These are phyloP conservation scores for Picea glauca DNA, from an alignment of 75 land plant species.

Conservation along the genomic window DNA sequence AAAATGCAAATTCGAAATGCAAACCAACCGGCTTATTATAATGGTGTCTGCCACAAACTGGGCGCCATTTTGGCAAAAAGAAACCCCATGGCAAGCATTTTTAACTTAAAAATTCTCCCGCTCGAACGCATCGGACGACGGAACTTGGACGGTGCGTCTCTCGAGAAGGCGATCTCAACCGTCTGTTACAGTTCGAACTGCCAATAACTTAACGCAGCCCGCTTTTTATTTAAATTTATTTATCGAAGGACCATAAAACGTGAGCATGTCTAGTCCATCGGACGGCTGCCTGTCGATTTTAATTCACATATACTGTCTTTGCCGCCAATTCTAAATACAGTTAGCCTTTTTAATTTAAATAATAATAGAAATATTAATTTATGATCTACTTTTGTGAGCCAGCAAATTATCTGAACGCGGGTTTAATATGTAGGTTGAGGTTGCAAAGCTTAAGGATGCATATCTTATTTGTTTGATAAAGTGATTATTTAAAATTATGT, in stretches of 20 bases:
- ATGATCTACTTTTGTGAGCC: no score
- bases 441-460: no score
- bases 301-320: neutral
- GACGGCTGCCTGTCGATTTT: neutral
- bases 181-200: neutral
- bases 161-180: neutral
- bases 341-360: no score
- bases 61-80: constrained; percentile 1
- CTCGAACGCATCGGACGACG: neutral
- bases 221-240: neutral
- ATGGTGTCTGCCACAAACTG: neutral
- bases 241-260: neutral
- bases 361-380: no score
- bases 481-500: no score
- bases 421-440: no score
- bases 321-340: neutral
- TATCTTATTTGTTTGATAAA: no score
- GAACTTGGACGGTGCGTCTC: no score
- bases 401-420: no score
- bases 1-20: no score
- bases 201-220: neutral
- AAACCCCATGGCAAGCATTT: neutral
- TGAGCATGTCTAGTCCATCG: neutral
- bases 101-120: constrained; percentile 7
- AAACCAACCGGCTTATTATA: neutral